Evolutionary conservation across 352 stramenopile genomes (phyloP).

Genomic region (Pythium aquatile): DNA sequence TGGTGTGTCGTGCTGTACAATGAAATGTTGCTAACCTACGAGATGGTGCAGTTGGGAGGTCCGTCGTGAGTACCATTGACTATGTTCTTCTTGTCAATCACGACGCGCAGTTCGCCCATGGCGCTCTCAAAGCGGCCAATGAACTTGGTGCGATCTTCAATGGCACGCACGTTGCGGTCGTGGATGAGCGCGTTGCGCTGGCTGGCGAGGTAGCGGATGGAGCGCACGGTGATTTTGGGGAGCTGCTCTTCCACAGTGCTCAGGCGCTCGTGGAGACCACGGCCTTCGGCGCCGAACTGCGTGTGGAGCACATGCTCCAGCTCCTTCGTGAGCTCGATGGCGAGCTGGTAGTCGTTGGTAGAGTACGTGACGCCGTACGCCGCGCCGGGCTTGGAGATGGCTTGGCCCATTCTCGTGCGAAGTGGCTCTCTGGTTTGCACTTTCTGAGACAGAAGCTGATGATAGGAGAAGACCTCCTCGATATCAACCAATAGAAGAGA

Average conservation of each 20-base stretch:
- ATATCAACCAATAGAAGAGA: neutral
- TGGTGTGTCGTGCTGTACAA: neutral
- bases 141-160: conserved; percentile 63
- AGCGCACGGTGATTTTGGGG: conserved; percentile 46
- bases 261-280: conserved; percentile 75
- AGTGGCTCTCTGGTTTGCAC: neutral
- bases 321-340: conserved; percentile 81
- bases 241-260: conserved; percentile 45
- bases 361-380: conserved; percentile 35
- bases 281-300: conserved; percentile 64
- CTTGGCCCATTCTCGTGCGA: conserved; percentile 14
- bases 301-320: conserved; percentile 65
- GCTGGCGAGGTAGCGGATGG: conserved; percentile 80
- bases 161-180: conserved; percentile 53
- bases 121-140: conserved; percentile 59
- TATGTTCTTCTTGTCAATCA: conserved; percentile 53
- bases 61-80: conserved; percentile 1
- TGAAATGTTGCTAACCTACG: conserved; percentile 26
- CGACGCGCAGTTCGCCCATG: conserved; percentile 57
- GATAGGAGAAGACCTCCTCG: neutral
- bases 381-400: conserved; percentile 13
- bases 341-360: conserved; percentile 78
- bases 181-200: conserved; percentile 83
- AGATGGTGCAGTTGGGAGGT: conserved; percentile 24
- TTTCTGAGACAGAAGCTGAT: neutral